Base-by-base conservation (phyloP, 139 green algal species). In the Diplosphaera chodatii region DNA sequence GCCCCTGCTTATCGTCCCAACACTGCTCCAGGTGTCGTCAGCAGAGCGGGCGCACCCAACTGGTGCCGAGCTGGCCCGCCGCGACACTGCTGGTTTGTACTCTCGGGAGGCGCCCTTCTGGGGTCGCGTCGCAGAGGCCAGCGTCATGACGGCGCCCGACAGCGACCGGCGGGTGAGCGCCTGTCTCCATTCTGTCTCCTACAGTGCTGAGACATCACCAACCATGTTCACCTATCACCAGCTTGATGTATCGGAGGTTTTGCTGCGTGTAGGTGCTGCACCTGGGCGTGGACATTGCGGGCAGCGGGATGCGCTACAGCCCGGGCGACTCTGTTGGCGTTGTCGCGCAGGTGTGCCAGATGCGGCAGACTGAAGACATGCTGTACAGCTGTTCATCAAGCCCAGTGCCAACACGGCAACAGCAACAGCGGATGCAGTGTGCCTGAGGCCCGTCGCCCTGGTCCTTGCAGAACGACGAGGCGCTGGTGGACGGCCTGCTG, bases 281-380 rank as follows among this genome's bases (percentile, higher is more conserved):
- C 74, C 22, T 97, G 63, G 87, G 93, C 78, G 55, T 98, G 0
- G 87, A 93, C 69, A 31, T 97, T 0, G 27, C 48, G 0, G 82
- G 72, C 63, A 91, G 78, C 63, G 84, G 86, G 73, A 88, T 97
- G 64, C 40, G 32, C 15, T 96, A 89, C 34, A 64, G 78, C 21
- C 84, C 93, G 0, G 94, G 94, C 16, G 94, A 98, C 79, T 85
- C 88, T 13, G 70, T 98, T 0, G 94, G 90, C 20, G 62, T 99
- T 25, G 16, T 59, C 48, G 48, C 18, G 16, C 8, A 59, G 48
- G 48, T 59, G 48, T 3, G 48, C 48, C 13, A 13, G 13, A 8
- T 13, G 37, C 13, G 13, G 10, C 37, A 13, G 8, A 21, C 37
- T 48, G 37, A 48, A 13, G 37, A 48, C 10, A 13, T 48, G 10